These are phyloP conservation scores for Talaromyces albobiverticillius DNA, from an alignment of 2,329 filamentous ascomycete genomes.

Conservation along the genomic window DNA sequence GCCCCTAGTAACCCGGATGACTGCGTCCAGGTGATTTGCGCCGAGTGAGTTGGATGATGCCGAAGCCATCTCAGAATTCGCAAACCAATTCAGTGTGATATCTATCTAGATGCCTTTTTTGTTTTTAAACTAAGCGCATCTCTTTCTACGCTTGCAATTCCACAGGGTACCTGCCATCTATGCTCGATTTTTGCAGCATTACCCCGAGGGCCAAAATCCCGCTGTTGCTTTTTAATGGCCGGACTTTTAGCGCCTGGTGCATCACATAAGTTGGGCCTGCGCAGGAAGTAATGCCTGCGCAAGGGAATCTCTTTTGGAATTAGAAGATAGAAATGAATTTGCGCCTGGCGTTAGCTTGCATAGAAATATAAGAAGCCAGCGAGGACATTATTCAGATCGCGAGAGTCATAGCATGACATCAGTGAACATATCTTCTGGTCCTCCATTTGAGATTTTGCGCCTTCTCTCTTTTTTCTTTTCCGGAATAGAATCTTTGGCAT, in stretches of 20 bases:
- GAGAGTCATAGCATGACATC: not conserved
- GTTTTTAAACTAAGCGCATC: not conserved
- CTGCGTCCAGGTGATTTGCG: slow-evolving; percentile 14
- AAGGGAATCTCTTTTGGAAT: not conserved
- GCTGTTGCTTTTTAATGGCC: not conserved
- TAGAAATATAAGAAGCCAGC: not conserved
- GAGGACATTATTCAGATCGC: not conserved
- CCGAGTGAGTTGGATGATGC: not conserved
- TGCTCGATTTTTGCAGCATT: not conserved
- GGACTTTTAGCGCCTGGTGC: not conserved
- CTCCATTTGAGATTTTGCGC: too few relatives aligned
- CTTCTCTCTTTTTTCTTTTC: not conserved
- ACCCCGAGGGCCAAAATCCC: not conserved
- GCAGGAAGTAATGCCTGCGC: too few relatives aligned
- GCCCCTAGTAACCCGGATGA: slow-evolving; percentile 8
- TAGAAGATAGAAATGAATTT: not conserved
- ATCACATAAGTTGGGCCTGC: not conserved
- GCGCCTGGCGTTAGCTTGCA: not conserved
- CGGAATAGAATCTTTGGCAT: not conserved
- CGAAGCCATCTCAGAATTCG: not conserved
- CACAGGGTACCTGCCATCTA: too few relatives aligned
- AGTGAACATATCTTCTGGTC: not conserved
- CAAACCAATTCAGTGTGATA: not conserved
- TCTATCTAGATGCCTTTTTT: not conserved
- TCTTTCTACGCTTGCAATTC: not conserved